Evolutionary conservation across 2,329 filamentous ascomycete species (phyloP).

Genomic region (Botrytis cinerea): DNA sequence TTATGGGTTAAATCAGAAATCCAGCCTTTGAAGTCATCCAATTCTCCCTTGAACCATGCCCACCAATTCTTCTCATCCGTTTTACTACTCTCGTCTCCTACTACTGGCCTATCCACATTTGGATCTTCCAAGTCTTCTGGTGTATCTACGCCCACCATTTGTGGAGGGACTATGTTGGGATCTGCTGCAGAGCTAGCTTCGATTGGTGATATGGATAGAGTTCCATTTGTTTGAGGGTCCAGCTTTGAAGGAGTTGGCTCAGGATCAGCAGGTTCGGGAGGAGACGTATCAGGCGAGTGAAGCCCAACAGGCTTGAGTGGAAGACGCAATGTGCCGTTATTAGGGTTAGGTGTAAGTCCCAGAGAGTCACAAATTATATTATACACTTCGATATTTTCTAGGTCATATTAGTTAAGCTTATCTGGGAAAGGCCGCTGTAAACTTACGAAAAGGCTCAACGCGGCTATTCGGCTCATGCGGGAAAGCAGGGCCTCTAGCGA

Average conservation of each 20-base stretch:
- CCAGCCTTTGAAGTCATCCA: constrained; percentile 45
- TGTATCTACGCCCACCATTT: constrained; percentile 38
- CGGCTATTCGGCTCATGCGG: constrained; percentile 80
- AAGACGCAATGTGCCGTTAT: constrained; percentile 83
- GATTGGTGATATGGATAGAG: constrained; percentile 39
- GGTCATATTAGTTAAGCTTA: constrained; percentile 35
- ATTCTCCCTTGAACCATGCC: constrained; percentile 54
- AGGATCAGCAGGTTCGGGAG: constrained; percentile 58
- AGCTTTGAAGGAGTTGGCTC: constrained; percentile 13
- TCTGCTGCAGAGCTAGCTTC: constrained; percentile 37
- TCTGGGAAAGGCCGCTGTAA: neutral
- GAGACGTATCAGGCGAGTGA: constrained; percentile 55
- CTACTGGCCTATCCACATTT: constrained; percentile 33
- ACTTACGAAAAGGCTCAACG: constrained; percentile 78
- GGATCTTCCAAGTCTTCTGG: constrained; percentile 32
- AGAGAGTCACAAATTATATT: constrained; percentile 92
- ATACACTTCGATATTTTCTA: constrained; percentile 93
- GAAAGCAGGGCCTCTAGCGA: constrained; percentile 90
- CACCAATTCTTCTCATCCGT: constrained; percentile 46
- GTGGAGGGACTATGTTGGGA: constrained; percentile 34
- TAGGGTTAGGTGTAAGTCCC: constrained; percentile 69
- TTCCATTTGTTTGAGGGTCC: constrained; percentile 28
- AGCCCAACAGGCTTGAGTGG: constrained; percentile 52
- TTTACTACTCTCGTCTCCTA: constrained; percentile 33
- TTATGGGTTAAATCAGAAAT: constrained; percentile 15